Percentiles rank a stretch among this genome's conserved stretches.
phyloP scores from a whole-genome alignment of 805 yeast genomes.

The Sungouiella thailandica region DNA sequence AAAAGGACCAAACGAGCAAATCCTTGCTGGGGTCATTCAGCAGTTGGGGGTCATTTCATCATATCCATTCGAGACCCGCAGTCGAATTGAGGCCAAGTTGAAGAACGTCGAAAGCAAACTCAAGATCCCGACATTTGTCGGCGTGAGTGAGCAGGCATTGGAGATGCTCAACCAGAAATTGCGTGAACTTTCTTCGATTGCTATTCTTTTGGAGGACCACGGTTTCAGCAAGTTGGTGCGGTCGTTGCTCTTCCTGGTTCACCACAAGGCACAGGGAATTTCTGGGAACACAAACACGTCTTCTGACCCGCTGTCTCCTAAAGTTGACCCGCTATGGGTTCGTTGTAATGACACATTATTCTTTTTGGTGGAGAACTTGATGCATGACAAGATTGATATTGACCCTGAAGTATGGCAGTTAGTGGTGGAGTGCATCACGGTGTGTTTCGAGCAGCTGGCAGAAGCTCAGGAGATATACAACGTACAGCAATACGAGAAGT shows the following conservation, averaged over 20 bases:
- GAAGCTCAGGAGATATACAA: slow-evolving; percentile 41
- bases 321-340: slow-evolving; percentile 55
- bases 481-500: slow-evolving; percentile 36
- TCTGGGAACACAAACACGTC: slow-evolving; percentile 12
- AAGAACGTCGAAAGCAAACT: slow-evolving; percentile 27
- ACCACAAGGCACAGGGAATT: slow-evolving; percentile 36
- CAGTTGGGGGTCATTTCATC: slow-evolving; percentile 51
- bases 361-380: slow-evolving; percentile 27
- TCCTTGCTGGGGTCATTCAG: slow-evolving; percentile 43
- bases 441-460: slow-evolving; percentile 32
- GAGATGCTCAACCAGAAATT: slow-evolving; percentile 36
- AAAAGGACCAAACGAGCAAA: slow-evolving; percentile 19
- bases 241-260: slow-evolving; percentile 50
- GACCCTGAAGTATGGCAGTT: slow-evolving; percentile 25
- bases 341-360: slow-evolving; percentile 42
- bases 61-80: slow-evolving; percentile 59
- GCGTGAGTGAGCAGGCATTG: slow-evolving; percentile 49
- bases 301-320: too few species aligned
- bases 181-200: slow-evolving; percentile 21
- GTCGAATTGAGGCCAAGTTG: slow-evolving; percentile 52
- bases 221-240: slow-evolving; percentile 42
- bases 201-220: slow-evolving; percentile 38
- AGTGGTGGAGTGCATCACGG: slow-evolving; percentile 39
- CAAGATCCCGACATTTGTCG: slow-evolving; percentile 60
- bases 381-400: slow-evolving; percentile 10